phyloP scores from a whole-genome alignment of 805 yeast species.

The Kazachstania martiniae region DNA sequence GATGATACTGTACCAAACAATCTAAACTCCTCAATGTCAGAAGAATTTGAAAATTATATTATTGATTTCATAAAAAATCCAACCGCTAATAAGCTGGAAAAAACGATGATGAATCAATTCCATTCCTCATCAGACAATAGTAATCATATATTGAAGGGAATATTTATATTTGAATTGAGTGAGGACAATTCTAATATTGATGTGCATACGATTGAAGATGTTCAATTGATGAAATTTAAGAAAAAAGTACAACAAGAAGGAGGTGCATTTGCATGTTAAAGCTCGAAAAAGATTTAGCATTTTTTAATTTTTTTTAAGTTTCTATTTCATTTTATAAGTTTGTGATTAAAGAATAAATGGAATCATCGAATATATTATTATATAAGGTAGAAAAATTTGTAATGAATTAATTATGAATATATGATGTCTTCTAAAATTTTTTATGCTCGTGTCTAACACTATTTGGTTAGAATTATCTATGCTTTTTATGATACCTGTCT shows the following conservation, averaged over 20 bases:
- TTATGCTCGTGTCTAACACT: too few relatives aligned
- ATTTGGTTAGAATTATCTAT: not conserved
- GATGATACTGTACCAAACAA: constrained; percentile 5
- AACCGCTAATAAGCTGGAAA: not conserved
- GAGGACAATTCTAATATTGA: constrained; percentile 41
- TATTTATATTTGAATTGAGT: constrained; percentile 56
- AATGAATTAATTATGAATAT: not conserved
- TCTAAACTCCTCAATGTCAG: not conserved
- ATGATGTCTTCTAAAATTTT: constrained; percentile 1
- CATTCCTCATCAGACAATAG: not conserved
- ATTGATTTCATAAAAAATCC: not conserved
- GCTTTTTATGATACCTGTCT: not conserved
- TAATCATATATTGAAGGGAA: constrained; percentile 29
- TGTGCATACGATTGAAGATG: constrained; percentile 58
- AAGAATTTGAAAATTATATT: not conserved
- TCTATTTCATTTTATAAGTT: not conserved
- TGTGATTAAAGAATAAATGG: too few relatives aligned
- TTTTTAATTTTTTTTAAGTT: not conserved
- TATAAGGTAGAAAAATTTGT: not conserved
- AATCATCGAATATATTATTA: not conserved
- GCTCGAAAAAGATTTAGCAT: too few relatives aligned
- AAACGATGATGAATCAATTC: not conserved
- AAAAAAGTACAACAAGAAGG: constrained; percentile 11
- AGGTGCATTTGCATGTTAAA: constrained; percentile 15
- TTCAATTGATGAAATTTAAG: constrained; percentile 44